Evolutionary conservation across 768 basidiomycete species (phyloP).

Genomic region (Lactarius akahatsu): DNA sequence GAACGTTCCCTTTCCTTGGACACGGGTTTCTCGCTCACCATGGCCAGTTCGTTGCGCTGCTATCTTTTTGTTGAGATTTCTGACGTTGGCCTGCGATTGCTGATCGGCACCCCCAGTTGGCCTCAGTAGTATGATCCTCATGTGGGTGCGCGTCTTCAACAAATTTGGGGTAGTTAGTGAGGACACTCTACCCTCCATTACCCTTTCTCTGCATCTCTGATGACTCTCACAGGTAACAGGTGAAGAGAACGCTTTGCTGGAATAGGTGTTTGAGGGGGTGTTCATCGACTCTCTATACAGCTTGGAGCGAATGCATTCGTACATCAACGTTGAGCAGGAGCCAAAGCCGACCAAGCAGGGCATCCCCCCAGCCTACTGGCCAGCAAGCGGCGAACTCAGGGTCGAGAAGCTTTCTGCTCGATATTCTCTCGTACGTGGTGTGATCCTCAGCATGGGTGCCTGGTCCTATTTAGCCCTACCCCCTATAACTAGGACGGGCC

Average conservation of each 20-base stretch:
- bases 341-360: no score
- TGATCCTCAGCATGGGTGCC: slow-evolving; percentile 42
- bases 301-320: slow-evolving; percentile 52
- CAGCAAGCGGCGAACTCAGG: slow-evolving; percentile 34
- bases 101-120: slow-evolving; percentile 38
- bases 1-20: slow-evolving; percentile 38
- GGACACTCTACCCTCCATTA: slow-evolving; percentile 37
- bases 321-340: slow-evolving; percentile 53
- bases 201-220: neutral
- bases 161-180: slow-evolving; percentile 46
- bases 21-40: slow-evolving; percentile 42
- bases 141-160: slow-evolving; percentile 47
- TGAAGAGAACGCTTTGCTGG: slow-evolving; percentile 30
- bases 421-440: slow-evolving; percentile 39
- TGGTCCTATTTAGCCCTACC: slow-evolving; percentile 39
- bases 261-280: slow-evolving; percentile 1
- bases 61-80: neutral
- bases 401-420: slow-evolving; percentile 53
- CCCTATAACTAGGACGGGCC: slow-evolving; percentile 46
- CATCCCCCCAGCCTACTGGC: no score
- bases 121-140: slow-evolving; percentile 53
- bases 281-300: slow-evolving; percentile 30
- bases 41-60: slow-evolving; percentile 39
- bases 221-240: slow-evolving; percentile 34
- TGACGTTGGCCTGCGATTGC: neutral